Conservation (phyloP, 306 rosid genomes). For the Gleditsia sinensis region DNA sequence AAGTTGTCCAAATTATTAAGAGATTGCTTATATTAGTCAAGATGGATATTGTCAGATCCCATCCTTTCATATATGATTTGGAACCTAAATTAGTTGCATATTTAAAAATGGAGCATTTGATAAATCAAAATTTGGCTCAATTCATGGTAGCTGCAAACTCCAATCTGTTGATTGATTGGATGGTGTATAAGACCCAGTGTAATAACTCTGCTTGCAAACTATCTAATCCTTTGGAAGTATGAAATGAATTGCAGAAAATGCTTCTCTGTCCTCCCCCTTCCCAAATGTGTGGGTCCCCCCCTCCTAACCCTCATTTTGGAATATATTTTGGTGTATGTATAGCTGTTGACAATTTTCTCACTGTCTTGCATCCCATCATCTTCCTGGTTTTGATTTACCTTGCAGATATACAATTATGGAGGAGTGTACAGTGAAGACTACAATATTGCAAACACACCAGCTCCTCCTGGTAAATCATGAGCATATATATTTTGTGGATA, state of each 20-base stretch:
- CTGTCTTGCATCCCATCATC: conserved; percentile 24
- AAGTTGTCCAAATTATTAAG: too few species aligned
- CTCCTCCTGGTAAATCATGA: conserved; percentile 71
- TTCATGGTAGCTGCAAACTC: too few species aligned
- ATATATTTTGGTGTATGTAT: too few species aligned
- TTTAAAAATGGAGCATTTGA: not conserved
- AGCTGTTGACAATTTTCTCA: conserved; percentile 21
- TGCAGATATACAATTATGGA: conserved; percentile 88
- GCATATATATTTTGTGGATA: conserved; percentile 30
- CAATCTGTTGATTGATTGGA: too few species aligned
- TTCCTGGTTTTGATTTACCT: conserved; percentile 21
- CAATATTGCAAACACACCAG: conserved; percentile 92
- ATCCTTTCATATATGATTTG: not conserved
- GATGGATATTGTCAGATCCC: not conserved
- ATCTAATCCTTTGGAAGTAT: too few species aligned
- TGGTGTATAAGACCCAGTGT: too few species aligned
- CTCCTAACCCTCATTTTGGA: too few species aligned
- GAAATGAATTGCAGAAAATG: too few species aligned
- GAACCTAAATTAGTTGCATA: not conserved
- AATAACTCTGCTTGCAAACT: too few species aligned
- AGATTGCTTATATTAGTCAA: not conserved
- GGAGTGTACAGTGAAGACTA: conserved; percentile 84
- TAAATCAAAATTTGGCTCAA: not conserved
- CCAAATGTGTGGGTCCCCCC: too few species aligned
- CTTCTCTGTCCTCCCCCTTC: too few species aligned